Base-by-base conservation (phyloP, 257 asterid species). In the Petrea volubilis region DNA sequence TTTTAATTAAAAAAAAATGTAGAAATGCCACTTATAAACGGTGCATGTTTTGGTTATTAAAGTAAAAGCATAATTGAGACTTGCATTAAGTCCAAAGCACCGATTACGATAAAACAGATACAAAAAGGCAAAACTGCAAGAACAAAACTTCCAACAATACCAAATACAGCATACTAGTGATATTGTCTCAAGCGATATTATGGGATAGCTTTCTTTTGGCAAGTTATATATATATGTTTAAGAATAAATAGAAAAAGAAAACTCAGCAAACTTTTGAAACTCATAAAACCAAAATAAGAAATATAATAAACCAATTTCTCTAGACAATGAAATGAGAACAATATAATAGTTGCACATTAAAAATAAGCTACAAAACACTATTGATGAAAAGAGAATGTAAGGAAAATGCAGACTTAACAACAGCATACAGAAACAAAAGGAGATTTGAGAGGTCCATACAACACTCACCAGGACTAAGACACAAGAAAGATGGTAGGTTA, bases 381-480 rank as follows among this genome's bases (percentile, higher is more conserved):
- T 1, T 12, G 24, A 55, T 33, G 4, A 0, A 1, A 5, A 52
- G 24, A 60, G 33, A n/a, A 53, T 21, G 38, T 13, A 51, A 23
- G 4, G 31, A 17, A 46, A 67, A 29, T 7, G 10, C 29, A 57
- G 36, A 36, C 13, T 20, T 20, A 11, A 21, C 34, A 41, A 29
- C 49, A 31, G 7, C 31, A 40, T 9, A 17, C 2, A 62, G 17
- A 14, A 67, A 50, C 58, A 62, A 36, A 36, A n/a, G 44, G 25
- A 67, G 64, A 20, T 55, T 23, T 14, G 23, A 60, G 43, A 29
- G 59, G 61, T 57, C 36, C 7, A 34, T 1, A 49, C 1, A 41
- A 61, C 46, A 50, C 89, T 78, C 70, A 84, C 92, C 87, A 47
- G 90, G 86, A 63, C 90, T 86, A 66, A 84, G 86, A 60, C 92